Percentiles rank a stretch among this genome's conserved stretches.
phyloP scores from a whole-genome alignment of 495 filamentous ascomycete genomes.

The Hamigera avellanea region DNA sequence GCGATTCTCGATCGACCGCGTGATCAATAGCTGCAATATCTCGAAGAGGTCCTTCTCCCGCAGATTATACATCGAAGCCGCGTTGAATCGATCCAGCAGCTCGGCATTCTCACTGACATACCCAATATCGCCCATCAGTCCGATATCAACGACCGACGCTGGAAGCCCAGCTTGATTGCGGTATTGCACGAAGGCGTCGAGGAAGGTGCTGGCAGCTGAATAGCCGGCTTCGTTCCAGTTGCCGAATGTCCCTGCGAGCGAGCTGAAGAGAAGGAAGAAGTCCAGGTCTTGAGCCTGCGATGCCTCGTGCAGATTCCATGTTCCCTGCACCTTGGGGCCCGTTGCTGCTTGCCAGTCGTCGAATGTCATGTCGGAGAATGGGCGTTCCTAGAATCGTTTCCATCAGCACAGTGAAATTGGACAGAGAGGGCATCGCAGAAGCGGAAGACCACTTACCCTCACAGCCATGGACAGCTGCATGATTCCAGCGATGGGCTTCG shows the following conservation, averaged over 20 bases:
- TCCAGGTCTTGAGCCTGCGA: constrained; percentile 14
- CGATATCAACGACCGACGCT: constrained; percentile 18
- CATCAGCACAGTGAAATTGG: too few relatives aligned
- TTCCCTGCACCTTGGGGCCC: constrained; percentile 39
- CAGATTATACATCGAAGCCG: too few relatives aligned
- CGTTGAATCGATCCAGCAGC: background rate
- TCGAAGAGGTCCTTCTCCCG: too few relatives aligned
- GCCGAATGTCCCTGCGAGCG: constrained; percentile 21
- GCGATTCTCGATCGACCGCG: constrained; percentile 6
- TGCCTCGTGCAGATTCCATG: constrained; percentile 17
- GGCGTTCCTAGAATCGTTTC: too few relatives aligned
- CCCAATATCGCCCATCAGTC: constrained; percentile 30
- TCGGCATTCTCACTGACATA: constrained; percentile 1
- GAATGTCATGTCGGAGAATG: constrained; percentile 44
- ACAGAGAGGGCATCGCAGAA: background rate
- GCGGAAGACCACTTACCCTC: background rate
- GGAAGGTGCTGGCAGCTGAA: constrained; percentile 28
- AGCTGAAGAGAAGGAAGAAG: constrained; percentile 33
- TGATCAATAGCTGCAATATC: too few relatives aligned
- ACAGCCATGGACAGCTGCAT: constrained; percentile 34
- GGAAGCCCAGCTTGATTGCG: constrained; percentile 13
- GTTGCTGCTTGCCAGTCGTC: constrained; percentile 37
- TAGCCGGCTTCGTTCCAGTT: constrained; percentile 36
- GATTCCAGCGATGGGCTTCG: constrained; percentile 24
- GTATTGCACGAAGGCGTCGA: constrained; percentile 35